phyloP scores from a whole-genome alignment of 148 eudicot genomes.

The Vaccinium corymbosum region DNA sequence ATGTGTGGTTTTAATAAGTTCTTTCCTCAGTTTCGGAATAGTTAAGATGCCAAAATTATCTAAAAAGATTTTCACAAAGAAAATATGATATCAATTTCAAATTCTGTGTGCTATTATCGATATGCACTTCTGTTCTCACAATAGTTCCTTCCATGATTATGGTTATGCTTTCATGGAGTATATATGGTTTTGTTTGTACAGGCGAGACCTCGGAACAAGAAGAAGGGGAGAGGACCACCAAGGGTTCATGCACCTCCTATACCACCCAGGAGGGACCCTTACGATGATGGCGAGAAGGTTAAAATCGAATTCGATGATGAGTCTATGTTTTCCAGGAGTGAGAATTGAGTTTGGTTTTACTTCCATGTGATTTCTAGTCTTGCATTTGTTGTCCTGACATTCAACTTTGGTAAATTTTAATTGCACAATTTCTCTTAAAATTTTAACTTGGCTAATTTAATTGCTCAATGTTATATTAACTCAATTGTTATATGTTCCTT shows the following conservation, averaged over 20 bases:
- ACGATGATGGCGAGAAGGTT: slow-evolving; percentile 26
- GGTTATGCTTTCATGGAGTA: neutral
- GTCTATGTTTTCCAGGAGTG: slow-evolving; percentile 1
- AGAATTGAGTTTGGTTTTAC: neutral
- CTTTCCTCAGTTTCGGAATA: neutral
- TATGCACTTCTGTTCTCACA: neutral
- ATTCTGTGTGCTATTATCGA: neutral
- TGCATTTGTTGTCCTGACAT: slow-evolving; percentile 6
- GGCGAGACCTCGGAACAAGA: slow-evolving; percentile 65
- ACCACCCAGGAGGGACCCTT: slow-evolving; percentile 43
- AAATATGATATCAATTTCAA: neutral
- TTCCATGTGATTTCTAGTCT: slow-evolving; percentile 13
- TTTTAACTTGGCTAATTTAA: neutral
- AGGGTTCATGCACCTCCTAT: slow-evolving; percentile 40
- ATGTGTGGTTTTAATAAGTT: neutral
- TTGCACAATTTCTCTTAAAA: neutral
- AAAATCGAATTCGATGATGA: slow-evolving; percentile 36
- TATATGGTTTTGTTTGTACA: neutral
- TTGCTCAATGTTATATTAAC: neutral
- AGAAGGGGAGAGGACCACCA: slow-evolving; percentile 59
- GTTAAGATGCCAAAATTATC: neutral
- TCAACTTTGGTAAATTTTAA: neutral
- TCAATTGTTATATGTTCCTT: neutral
- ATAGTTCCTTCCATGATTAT: neutral
- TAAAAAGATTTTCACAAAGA: neutral